These are phyloP conservation scores for Globisporangium cystogenes DNA, from an alignment of 352 stramenopile genomes.

Conservation along the genomic window DNA sequence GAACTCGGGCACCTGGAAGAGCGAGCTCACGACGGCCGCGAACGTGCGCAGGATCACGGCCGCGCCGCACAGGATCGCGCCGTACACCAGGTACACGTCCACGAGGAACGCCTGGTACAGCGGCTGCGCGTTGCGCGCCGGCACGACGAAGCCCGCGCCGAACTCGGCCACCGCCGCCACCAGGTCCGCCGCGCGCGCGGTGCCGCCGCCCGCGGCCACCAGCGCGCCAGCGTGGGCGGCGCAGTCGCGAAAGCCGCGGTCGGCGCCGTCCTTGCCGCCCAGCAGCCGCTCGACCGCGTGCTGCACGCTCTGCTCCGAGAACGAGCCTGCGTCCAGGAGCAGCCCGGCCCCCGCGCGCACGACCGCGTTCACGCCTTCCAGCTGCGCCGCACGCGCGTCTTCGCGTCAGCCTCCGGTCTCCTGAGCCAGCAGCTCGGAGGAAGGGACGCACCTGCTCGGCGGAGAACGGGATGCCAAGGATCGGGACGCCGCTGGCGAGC, in stretches of 20 bases:
- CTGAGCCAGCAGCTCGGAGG: too few species aligned
- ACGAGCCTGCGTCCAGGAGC: constrained; percentile 24
- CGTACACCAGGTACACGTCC: constrained; percentile 85
- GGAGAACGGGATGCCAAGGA: constrained; percentile 67
- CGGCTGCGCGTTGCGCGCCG: constrained; percentile 51
- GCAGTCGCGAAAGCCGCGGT: constrained; percentile 27
- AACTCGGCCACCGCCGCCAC: constrained; percentile 52
- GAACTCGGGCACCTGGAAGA: constrained; percentile 42
- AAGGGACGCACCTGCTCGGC: constrained; percentile 47
- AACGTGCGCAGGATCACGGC: constrained; percentile 81
- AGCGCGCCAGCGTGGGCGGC: constrained; percentile 49
- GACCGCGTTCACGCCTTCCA: constrained; percentile 59
- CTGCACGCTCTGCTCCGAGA: constrained; percentile 29
- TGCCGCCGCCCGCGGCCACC: constrained; percentile 52
- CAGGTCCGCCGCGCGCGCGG: constrained; percentile 42
- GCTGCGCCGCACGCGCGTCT: constrained; percentile 18
- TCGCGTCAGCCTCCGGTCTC: too few species aligned
- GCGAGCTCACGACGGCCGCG: constrained; percentile 53
- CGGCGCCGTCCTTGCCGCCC: constrained; percentile 11
- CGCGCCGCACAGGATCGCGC: constrained; percentile 70
- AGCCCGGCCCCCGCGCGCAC: constrained; percentile 48
- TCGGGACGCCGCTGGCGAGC: constrained; percentile 46
- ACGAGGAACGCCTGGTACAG: constrained; percentile 83
- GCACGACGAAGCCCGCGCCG: constrained; percentile 41
- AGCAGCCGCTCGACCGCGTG: constrained; percentile 34